Evolutionary conservation across 1,284 basidiomycete genomes (phyloP).

Genomic region (Trichosporon asahii): DNA sequence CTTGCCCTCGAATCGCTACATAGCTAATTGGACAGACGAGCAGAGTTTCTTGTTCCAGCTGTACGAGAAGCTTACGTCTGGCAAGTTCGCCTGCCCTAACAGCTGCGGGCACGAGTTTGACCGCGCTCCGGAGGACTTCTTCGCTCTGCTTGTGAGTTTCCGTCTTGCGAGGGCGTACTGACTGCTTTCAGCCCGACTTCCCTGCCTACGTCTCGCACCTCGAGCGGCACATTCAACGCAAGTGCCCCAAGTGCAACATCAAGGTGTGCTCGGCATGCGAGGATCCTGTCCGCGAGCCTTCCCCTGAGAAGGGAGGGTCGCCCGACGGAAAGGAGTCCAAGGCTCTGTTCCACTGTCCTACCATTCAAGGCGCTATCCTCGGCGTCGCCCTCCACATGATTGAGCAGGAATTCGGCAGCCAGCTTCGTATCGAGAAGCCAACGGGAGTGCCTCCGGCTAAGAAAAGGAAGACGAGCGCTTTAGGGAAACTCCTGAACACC

Average conservation of each 20-base stretch:
- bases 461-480: conserved; percentile 23
- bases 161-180: not conserved
- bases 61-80: conserved; percentile 67
- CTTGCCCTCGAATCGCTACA: no score
- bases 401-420: conserved; percentile 34
- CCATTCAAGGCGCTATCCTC: conserved; percentile 74
- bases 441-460: conserved; percentile 48
- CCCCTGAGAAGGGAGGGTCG: not conserved
- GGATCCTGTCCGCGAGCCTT: conserved; percentile 53
- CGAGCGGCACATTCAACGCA: conserved; percentile 58
- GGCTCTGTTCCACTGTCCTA: conserved; percentile 74
- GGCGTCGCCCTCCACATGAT: conserved; percentile 68
- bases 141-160: conserved; percentile 68
- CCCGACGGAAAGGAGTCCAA: not conserved
- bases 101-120: conserved; percentile 63
- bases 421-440: not conserved
- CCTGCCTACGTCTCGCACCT: conserved; percentile 65
- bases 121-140: conserved; percentile 71
- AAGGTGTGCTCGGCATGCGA: conserved; percentile 72
- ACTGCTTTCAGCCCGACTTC: conserved; percentile 62
- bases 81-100: conserved; percentile 65
- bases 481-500: not conserved
- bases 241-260: conserved; percentile 62
- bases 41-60: conserved; percentile 81
- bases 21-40: conserved; percentile 57